Evolutionary conservation across 2,329 filamentous ascomycete species (phyloP).

Genomic region (Aspergillus intermedius): DNA sequence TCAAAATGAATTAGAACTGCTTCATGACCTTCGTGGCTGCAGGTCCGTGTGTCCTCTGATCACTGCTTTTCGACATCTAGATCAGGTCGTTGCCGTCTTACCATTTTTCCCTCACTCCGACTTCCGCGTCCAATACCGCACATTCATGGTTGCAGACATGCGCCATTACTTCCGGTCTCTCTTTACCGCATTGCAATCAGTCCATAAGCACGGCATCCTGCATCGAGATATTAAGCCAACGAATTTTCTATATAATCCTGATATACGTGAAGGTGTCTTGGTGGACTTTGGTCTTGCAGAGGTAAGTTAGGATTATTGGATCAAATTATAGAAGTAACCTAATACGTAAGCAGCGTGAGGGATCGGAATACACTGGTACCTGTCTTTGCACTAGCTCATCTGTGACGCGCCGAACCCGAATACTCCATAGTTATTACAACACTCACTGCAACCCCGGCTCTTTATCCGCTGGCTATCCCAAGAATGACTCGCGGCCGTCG

Average conservation of each 20-base stretch:
- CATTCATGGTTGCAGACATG: constrained; percentile 81
- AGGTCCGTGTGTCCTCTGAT: constrained; percentile 88
- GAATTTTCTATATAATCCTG: constrained; percentile 89
- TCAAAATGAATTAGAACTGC: constrained; percentile 88
- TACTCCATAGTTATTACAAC: constrained; percentile 53
- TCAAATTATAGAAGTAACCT: background rate
- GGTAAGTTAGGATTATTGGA: constrained; percentile 23
- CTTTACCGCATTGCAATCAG: constrained; percentile 74
- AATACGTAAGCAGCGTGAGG: constrained; percentile 47
- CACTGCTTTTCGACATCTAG: constrained; percentile 88
- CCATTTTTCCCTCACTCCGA: constrained; percentile 95
- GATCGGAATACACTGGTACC: constrained; percentile 36
- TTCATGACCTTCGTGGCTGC: constrained; percentile 78
- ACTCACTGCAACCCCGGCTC: constrained; percentile 41
- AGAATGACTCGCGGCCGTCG: constrained; percentile 80
- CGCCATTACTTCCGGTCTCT: constrained; percentile 82
- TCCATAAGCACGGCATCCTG: constrained; percentile 77
- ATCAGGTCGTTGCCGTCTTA: constrained; percentile 90
- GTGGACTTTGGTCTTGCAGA: constrained; percentile 99
- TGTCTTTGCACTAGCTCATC: constrained; percentile 71
- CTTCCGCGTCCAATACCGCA: constrained; percentile 83
- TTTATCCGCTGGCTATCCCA: constrained; percentile 66
- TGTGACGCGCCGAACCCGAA: constrained; percentile 54
- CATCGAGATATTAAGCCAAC: constrained; percentile 97
- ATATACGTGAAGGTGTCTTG: constrained; percentile 69